Conservation (phyloP, 179 eudicot genomes). For the Gypsophila paniculata region DNA sequence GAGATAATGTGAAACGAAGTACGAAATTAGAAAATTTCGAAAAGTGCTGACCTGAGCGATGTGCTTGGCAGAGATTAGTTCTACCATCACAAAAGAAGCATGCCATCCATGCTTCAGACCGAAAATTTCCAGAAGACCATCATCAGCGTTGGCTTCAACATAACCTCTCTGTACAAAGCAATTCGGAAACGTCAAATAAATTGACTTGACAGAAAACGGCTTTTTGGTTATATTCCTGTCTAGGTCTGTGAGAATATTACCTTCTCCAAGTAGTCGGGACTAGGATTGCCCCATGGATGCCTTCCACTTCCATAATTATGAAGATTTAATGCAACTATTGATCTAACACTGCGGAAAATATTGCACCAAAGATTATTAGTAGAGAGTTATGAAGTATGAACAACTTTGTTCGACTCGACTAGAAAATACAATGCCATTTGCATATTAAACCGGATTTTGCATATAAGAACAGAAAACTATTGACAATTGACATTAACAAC, state of each 20-base stretch:
- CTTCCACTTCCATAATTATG: constrained; percentile 95
- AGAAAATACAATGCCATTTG: not conserved
- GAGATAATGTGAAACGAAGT: not conserved
- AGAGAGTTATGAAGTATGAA: not conserved
- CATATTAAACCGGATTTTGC: not conserved
- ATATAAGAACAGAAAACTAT: not conserved
- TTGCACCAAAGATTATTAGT: not conserved
- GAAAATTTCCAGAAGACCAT: constrained; percentile 83
- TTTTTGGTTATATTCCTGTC: not conserved
- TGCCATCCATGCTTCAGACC: constrained; percentile 99
- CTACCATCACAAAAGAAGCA: constrained; percentile 93
- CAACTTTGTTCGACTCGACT: no score
- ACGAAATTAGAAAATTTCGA: not conserved
- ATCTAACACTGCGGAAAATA: constrained; percentile 61
- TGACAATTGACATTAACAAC: not conserved
- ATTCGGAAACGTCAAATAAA: not conserved
- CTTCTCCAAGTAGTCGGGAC: constrained; percentile 80
- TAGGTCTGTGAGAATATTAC: constrained; percentile 27
- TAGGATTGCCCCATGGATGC: constrained; percentile 96
- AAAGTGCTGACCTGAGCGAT: constrained; percentile 68
- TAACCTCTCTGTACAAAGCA: constrained; percentile 64
- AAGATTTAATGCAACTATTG: constrained; percentile 83
- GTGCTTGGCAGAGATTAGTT: constrained; percentile 87
- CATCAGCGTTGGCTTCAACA: constrained; percentile 88
- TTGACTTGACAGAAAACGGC: not conserved